Conservation (phyloP, 1,139 yeast species). For the Yamadazyma sp. region DNA sequence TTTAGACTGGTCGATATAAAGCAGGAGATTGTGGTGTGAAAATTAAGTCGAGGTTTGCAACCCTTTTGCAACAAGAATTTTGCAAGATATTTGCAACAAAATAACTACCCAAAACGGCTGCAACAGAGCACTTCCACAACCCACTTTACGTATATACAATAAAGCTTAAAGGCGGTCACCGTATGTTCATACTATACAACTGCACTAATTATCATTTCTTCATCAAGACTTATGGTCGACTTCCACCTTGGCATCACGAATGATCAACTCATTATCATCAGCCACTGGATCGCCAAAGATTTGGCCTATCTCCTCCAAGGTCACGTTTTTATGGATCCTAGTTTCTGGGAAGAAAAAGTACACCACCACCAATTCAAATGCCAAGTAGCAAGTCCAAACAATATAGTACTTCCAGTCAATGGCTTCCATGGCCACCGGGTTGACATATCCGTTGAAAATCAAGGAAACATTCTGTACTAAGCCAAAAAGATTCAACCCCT, state of each 20-base stretch:
- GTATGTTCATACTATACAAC: too few species aligned
- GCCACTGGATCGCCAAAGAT: constrained; percentile 42
- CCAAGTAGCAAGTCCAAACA: constrained; percentile 45
- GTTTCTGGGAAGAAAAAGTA: constrained; percentile 51
- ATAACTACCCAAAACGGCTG: too few species aligned
- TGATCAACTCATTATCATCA: constrained; percentile 5
- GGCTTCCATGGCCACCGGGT: constrained; percentile 60
- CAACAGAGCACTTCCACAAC: too few species aligned
- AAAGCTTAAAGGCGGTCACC: too few species aligned
- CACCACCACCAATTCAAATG: constrained; percentile 36
- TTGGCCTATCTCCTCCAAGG: constrained; percentile 54
- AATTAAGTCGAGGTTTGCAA: too few species aligned
- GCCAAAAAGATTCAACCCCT: constrained; percentile 38
- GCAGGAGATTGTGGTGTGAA: too few species aligned
- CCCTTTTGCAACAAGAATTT: too few species aligned
- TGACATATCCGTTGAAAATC: constrained; percentile 44
- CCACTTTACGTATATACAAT: too few species aligned
- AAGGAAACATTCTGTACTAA: constrained; percentile 26
- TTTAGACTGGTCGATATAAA: too few species aligned
- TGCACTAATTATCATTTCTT: too few species aligned
- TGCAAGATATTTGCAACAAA: too few species aligned
- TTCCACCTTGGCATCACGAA: constrained; percentile 1
- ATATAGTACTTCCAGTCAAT: constrained; percentile 62
- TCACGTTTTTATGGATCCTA: constrained; percentile 36
- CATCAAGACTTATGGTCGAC: not conserved